Conservation (phyloP, 257 asterid genomes). For the Nicotiana tabacum region DNA sequence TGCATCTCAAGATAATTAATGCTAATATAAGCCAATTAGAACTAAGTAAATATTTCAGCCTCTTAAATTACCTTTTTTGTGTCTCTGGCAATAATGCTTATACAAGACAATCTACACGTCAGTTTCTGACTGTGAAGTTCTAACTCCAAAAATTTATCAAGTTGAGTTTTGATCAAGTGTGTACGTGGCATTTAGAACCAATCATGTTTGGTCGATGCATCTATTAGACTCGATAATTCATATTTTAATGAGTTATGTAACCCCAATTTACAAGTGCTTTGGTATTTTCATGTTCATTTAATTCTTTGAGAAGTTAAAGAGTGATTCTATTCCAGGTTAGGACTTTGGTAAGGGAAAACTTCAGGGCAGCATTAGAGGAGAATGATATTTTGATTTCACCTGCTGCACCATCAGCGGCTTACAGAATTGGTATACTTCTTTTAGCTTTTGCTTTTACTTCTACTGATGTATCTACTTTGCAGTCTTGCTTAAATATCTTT, state of each 20-base stretch:
- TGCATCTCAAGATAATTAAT: neutral
- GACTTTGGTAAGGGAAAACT: slow-evolving; percentile 68
- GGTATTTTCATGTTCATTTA: neutral
- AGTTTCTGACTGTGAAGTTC: neutral
- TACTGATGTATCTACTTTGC: neutral
- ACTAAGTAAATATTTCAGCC: neutral
- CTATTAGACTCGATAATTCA: neutral
- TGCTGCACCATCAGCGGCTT: slow-evolving; percentile 94
- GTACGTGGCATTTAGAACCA: neutral
- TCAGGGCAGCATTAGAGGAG: slow-evolving; percentile 66
- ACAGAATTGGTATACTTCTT: slow-evolving; percentile 55
- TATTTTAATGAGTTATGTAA: neutral
- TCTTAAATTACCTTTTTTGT: neutral
- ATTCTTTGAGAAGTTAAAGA: slow-evolving; percentile 1
- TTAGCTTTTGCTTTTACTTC: slow-evolving; percentile 4
- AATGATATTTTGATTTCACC: slow-evolving; percentile 93
- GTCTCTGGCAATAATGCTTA: neutral
- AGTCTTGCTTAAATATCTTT: neutral
- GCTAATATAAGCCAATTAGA: neutral
- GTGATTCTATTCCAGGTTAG: slow-evolving; percentile 55
- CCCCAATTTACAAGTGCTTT: neutral
- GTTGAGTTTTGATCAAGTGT: neutral
- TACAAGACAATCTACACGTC: neutral
- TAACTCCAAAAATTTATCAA: neutral
- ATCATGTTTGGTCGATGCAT: neutral